Evolutionary conservation across 176 grass and related monocot species (phyloP).

Genomic region (Saccharum spontaneum): DNA sequence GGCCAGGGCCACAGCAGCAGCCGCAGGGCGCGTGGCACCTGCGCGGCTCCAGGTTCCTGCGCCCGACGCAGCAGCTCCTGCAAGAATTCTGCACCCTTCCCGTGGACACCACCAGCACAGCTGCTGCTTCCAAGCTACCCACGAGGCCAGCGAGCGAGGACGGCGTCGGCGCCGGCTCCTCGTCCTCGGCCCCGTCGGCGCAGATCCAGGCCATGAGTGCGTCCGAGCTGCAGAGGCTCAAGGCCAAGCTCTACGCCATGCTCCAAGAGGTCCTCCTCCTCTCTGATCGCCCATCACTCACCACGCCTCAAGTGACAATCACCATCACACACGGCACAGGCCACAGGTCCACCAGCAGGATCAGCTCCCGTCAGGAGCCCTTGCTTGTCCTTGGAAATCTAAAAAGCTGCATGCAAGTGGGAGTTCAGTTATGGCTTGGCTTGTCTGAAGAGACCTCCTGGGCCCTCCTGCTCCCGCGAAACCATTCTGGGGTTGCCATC

Average conservation of each 20-base stretch:
- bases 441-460: slow-evolving; percentile 61
- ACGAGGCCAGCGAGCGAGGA: slow-evolving; percentile 22
- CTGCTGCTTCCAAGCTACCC: neutral
- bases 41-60: slow-evolving; percentile 61
- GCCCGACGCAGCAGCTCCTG: slow-evolving; percentile 69
- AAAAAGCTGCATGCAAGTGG: slow-evolving; percentile 27
- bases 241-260: slow-evolving; percentile 72
- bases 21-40: slow-evolving; percentile 36
- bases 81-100: slow-evolving; percentile 69
- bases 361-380: neutral
- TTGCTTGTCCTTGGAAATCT: slow-evolving; percentile 33
- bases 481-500: slow-evolving; percentile 54
- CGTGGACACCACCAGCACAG: neutral
- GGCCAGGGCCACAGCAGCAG: neutral
- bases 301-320: neutral
- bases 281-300: neutral
- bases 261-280: slow-evolving; percentile 71
- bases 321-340: neutral
- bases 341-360: neutral
- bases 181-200: slow-evolving; percentile 41
- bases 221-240: slow-evolving; percentile 69
- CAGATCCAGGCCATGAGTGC: slow-evolving; percentile 58
- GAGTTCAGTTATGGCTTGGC: slow-evolving; percentile 57
- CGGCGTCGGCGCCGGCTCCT: slow-evolving; percentile 42
- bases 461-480: neutral